Base-by-base conservation (phyloP, 495 filamentous ascomycete species). In the Hypomontagnella monticulosa region DNA sequence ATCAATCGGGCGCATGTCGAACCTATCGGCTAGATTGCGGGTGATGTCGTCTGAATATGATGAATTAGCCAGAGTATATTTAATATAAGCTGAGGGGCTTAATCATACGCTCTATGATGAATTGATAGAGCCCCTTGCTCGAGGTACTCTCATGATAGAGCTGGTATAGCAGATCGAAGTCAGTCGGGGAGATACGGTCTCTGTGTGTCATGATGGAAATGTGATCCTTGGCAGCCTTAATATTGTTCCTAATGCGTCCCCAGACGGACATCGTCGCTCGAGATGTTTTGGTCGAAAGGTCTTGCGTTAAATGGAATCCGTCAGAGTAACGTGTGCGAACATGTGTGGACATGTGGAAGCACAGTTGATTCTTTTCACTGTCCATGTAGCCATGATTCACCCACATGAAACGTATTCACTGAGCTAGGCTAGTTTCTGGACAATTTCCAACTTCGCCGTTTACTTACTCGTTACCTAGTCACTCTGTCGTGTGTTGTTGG, bases 111-210 rank as follows among this genome's bases (percentile, higher is more conserved):
- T 63, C 66, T 4, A 69, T 33, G 32, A 69, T 69, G 16, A 69
- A 69, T 33, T 59, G 59, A 11, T 60, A 63, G 33, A 69, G 55
- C 0, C 66, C 66, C 60, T 69, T 69, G 20, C 49, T 49, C 0
- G 66, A 63, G 7, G 60, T 60, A 12, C 63, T 60, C 14, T 60
- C 49, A 16, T 69, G 66, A 37, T 63, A 69, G 12, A 60, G 59
- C 44, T 69, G 60, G 16, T 69, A 69, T 3, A 69, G 54, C 43
- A 44, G 48, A n/a, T 69, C 66, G 33, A 69, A 69, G 11, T 69
- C 66, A n/a, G 23, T 16, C 1, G 66, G 55, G 2, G 60, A 52
- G 37, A 69, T 36, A 30, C 38, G 49, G 48, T 56, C 51, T 51
- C 55, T 44, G 14, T 60, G 50, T 6, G 66, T 60, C 60, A 69